A percentile compares a stretch with the other conserved stretches of the same genome.
Evolutionary conservation across 176 grass and related monocot species (phyloP).

Genomic region (Carex parvula): DNA sequence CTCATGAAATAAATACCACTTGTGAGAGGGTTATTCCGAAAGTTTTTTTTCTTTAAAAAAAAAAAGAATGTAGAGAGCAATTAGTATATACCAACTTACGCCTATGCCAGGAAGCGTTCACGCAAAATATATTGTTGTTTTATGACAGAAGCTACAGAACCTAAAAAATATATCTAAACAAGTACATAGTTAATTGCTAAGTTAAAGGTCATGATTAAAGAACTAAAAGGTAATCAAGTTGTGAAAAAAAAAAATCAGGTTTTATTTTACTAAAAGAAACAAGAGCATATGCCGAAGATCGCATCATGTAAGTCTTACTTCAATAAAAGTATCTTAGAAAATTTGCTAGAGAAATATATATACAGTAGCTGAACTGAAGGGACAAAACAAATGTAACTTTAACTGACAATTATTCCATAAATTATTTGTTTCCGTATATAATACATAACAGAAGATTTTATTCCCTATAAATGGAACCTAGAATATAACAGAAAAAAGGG

Average conservation of each 20-base stretch:
- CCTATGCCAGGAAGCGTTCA: background rate
- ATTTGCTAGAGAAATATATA: background rate
- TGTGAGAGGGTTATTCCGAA: too few relatives aligned
- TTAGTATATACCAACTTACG: background rate
- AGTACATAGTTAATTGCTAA: too few relatives aligned
- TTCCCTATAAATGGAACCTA: background rate
- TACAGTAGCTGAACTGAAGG: background rate
- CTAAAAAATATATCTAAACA: too few relatives aligned
- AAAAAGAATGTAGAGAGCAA: background rate
- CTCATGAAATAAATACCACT: too few relatives aligned
- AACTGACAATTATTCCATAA: background rate
- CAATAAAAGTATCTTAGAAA: background rate
- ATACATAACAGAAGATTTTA: background rate
- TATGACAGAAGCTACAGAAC: too few relatives aligned
- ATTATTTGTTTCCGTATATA: background rate
- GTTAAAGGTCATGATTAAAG: too few relatives aligned
- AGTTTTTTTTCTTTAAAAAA: too few relatives aligned
- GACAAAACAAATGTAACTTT: background rate
- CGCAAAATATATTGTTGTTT: background rate
- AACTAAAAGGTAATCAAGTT: background rate
- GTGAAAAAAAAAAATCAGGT: background rate
- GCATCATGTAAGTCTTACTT: background rate
- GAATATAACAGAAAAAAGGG: background rate
- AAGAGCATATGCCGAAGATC: background rate
- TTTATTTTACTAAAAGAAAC: background rate